Evolutionary conservation across 2,329 filamentous ascomycete species (phyloP), one percentile per base, ranked within the genome.

Genomic region (Penicillium oxalicum): DNA sequence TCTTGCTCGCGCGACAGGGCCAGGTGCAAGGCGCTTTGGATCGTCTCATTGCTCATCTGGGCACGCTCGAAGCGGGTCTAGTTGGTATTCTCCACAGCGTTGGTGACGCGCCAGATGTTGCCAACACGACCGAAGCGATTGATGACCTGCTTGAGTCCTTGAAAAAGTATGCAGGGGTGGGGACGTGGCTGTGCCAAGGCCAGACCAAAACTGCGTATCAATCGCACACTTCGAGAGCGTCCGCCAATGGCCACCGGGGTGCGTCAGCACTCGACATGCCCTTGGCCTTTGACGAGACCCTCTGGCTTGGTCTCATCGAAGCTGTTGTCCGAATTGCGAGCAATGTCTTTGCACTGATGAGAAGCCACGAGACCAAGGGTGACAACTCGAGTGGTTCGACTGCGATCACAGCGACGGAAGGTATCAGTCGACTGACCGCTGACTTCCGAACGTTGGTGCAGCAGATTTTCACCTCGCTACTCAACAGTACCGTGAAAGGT

Each of bases 161-260:
- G 13, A 84, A 94, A 52, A 96, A 95, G 65, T 97, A 95, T 69
- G 83, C 86, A 1, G 85, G 90, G 55, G 88, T 98, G 1, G 93
- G 94, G 11, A 91, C 95, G 44, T 98, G 93, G 93, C 75, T 98
- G 9, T 97, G 93, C 60, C 88, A 94, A 68, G 83, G 86, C 1
- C 89, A 95, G 64, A 88, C 82, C 42, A 87, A 86, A 61, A 79
- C 78, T 5, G 77, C 73, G 50, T 64, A 66, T 42, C 61, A 61
- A 28, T 57, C 61, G 9, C 61, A 4, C 29, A 7, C 2, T 8
- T 8, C 11, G 29, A 32, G 61, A 13, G 48, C 56, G 9, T 63
- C 56, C 48, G 63, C 56, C 57, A 70, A 58, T 58, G 68, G 54
- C 59, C 69, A 57, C 45, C 68, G 49, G 48, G 63, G 47, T 51